phyloP scores from a whole-genome alignment of 345 rosid species.

The Heritiera fomes region DNA sequence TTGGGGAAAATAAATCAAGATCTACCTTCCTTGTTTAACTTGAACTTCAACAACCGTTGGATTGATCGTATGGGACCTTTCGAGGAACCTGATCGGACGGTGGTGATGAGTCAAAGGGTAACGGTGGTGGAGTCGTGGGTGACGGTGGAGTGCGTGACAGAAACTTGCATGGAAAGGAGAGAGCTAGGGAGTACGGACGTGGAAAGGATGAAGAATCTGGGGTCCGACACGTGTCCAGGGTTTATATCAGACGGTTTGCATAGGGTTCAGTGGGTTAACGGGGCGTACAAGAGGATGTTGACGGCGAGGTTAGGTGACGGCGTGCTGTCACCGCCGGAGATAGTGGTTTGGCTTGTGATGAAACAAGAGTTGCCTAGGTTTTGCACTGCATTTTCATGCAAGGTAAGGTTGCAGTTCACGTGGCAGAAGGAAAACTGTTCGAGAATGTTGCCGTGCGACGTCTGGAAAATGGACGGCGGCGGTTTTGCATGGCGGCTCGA shows the following conservation, averaged over 20 bases:
- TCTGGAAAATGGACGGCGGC: constrained; percentile 49
- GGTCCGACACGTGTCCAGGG: constrained; percentile 68
- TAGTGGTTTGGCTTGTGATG: constrained; percentile 48
- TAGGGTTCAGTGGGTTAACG: constrained; percentile 63
- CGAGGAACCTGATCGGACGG: constrained; percentile 27
- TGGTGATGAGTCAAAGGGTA: constrained; percentile 13
- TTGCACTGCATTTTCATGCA: constrained; percentile 54
- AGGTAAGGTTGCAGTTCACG: constrained; percentile 59
- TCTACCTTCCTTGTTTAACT: constrained; percentile 15
- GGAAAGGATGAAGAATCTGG: constrained; percentile 51
- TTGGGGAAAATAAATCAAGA: constrained; percentile 3
- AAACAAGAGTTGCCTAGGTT: constrained; percentile 46
- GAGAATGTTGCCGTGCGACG: constrained; percentile 57
- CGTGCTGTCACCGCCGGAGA: background rate
- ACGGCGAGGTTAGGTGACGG: constrained; percentile 22
- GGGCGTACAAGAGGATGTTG: constrained; percentile 55
- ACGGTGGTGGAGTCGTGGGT: constrained; percentile 53
- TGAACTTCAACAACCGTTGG: constrained; percentile 18
- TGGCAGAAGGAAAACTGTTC: constrained; percentile 46
- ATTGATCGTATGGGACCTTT: background rate
- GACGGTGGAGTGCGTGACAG: constrained; percentile 67
- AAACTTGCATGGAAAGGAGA: constrained; percentile 41
- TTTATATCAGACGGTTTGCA: constrained; percentile 58
- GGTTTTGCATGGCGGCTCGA: constrained; percentile 71
- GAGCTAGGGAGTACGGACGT: constrained; percentile 41